Evolutionary conservation across 202 grass and related monocot genomes (phyloP), one percentile per base, ranked within the genome.

Genomic region (Dendrocalamus latiflorus): DNA sequence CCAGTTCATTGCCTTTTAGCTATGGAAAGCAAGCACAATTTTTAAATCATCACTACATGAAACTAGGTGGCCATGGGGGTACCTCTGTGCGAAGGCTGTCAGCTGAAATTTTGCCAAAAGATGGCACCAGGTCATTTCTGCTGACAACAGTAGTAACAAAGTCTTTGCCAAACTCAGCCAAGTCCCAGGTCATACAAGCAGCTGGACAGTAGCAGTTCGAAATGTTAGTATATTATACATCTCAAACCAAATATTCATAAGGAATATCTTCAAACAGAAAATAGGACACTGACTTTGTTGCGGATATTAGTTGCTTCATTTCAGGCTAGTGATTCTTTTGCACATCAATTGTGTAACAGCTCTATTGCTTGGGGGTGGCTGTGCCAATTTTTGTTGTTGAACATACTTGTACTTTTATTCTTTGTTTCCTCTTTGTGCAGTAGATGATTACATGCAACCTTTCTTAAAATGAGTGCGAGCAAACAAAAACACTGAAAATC

Each of bases 131-230:
- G 18, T 94, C 91, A 1, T 59, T 84, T 87, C 16, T 84, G 67
- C 87, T 94, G 33, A 94, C 36, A 36, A 91, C 58, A 24, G 89
- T 81, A 21, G 86, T 94, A 20, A 88, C 82, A 14, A 94, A 94
- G 2, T 81, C 86, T 75, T 82, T 89, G 41, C 89, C 68, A 3
- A 68, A 91, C 45, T 94, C 86, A 11, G 86, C 89, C 83, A 94
- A 87, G 9, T 94, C 86, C 91, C 91, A 91, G 36, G 83, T 91
- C 89, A 91, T 91, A 65, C 91, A 94, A 72, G 86, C 91, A 85
- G 89, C 91, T 91, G 78, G 36, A 81, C 67, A 73, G 20, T 54
- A 80, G 34, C 16, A 80, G 9, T 74, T 80, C 13, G 53, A 80
- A 64, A 49, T 55, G 57, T 85, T 3, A 80, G 18, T 63, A 33